phyloP scores from a whole-genome alignment of 169 alveolate species.

The Cryptosporidium tyzzeri region DNA sequence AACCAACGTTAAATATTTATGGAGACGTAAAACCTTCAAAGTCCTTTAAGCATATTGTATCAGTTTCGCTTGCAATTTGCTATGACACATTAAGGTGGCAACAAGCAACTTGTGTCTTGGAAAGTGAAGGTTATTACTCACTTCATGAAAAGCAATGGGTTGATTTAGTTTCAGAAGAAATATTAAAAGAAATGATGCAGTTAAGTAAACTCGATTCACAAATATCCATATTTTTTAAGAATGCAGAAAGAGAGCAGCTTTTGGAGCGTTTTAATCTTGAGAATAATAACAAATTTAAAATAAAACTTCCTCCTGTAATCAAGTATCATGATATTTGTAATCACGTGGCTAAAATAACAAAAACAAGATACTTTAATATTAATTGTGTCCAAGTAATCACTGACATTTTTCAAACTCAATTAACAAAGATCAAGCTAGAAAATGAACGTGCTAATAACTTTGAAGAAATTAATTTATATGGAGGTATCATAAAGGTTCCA shows the following conservation, averaged over 20 bases:
- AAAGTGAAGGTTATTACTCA: conserved; percentile 15
- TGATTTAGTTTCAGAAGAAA: conserved; percentile 73
- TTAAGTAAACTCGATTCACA: not conserved
- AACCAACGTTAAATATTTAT: conserved; percentile 52
- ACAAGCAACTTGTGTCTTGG: conserved; percentile 29
- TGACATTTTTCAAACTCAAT: conserved; percentile 50
- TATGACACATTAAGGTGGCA: conserved; percentile 75
- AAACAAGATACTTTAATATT: conserved; percentile 61
- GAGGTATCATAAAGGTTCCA: conserved; percentile 18
- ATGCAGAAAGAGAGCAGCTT: conserved; percentile 32
- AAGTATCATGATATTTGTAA: conserved; percentile 52
- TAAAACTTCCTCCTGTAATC: conserved; percentile 26
- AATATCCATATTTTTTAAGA: conserved; percentile 48
- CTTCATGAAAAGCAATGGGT: conserved; percentile 59
- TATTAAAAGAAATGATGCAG: conserved; percentile 20
- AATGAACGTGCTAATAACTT: not conserved
- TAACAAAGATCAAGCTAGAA: conserved; percentile 4
- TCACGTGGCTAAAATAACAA: conserved; percentile 26
- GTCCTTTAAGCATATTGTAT: conserved; percentile 30
- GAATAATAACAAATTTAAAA: conserved; percentile 8
- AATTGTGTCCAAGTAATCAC: conserved; percentile 41
- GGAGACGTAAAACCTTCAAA: conserved; percentile 44
- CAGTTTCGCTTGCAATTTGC: conserved; percentile 53
- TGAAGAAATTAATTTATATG: conserved; percentile 7
- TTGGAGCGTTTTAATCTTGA: conserved; percentile 7